These are phyloP conservation scores for Postia placenta DNA, from an alignment of 768 basidiomycete species.

Conservation along the genomic window DNA sequence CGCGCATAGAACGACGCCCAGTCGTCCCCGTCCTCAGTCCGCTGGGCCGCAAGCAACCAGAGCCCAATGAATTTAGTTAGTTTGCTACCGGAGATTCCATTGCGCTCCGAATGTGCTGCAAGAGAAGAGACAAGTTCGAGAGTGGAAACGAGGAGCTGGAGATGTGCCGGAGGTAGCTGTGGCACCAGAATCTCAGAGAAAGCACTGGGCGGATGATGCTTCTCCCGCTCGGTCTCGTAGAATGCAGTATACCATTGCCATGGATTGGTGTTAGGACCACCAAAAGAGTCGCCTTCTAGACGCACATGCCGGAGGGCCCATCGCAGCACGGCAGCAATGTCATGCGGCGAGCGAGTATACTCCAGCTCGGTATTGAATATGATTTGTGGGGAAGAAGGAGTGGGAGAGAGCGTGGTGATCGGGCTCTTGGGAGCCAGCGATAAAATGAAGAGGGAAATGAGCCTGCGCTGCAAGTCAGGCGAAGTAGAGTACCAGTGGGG, in stretches of 20 bases:
- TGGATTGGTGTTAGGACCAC: constrained; percentile 33
- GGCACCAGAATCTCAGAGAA: constrained; percentile 60
- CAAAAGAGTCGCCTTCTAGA: constrained; percentile 54
- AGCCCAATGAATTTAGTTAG: constrained; percentile 67
- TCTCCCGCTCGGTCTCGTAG: constrained; percentile 48
- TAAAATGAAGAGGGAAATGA: constrained; percentile 68
- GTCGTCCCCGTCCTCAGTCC: constrained; percentile 45
- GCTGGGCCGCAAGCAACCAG: constrained; percentile 56
- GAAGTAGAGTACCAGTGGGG: constrained; percentile 81
- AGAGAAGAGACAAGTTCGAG: constrained; percentile 63
- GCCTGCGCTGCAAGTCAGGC: constrained; percentile 55
- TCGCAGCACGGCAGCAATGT: constrained; percentile 73
- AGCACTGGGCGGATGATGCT: constrained; percentile 55
- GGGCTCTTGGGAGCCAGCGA: constrained; percentile 47
- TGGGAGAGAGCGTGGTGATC: constrained; percentile 45
- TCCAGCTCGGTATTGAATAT: constrained; percentile 61
- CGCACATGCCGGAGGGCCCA: constrained; percentile 76
- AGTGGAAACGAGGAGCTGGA: constrained; percentile 49
- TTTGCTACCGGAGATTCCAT: constrained; percentile 73
- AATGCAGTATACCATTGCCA: constrained; percentile 68
- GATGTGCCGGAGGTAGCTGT: constrained; percentile 50
- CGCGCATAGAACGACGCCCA: constrained; percentile 63
- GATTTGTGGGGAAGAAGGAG: constrained; percentile 38
- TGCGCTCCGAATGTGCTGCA: constrained; percentile 65
- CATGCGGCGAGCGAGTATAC: constrained; percentile 63